Base-by-base conservation (phyloP, 73 alveolate species). In the Paramecium octaurelia region DNA sequence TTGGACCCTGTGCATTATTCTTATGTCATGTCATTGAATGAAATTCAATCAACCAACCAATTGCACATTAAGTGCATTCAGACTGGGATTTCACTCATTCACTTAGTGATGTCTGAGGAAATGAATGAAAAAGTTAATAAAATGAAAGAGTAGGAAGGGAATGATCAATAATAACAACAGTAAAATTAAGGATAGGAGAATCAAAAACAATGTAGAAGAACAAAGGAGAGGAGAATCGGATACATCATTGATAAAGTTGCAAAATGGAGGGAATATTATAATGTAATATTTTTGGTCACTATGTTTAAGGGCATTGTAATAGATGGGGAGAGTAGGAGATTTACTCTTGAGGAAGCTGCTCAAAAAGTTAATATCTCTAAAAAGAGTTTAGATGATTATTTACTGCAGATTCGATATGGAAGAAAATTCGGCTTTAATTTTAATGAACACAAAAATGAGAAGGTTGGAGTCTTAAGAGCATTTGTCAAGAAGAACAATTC, bases 201-300 rank as follows among this genome's bases (percentile, higher is more conserved):
- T 73, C 40, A 86, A 43, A 93, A 93, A 18, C 58, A 42, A 16
- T 77, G 95, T 36, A 89, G 93, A 59, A 92, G 99, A 92, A 97
- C 99, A 44, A 98, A 98, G 86, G 99, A 98, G 92, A 94, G 99
- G 95, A 97, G 97, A 88, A 98, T 98, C 12, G 99, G 99, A 27
- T 98, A 95, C 76, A 97, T 98, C 40, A 95, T 98, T 6, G 99
- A 98, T 93, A 96, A 96, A 93, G 99, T 98, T 12, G 93, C 97
- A 73, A 95, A 95, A 11, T 98, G 99, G 99, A 95, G 99, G 77
- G 97, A 97, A 85, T 94, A 97, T 86, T 98, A 98, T 92, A 98
- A 97, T 95, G 99, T 99, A 20, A 64, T 95, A 88, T 18, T 18
- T 18, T 0, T 16, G 18, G 18, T 70, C 97, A 98, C 86, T 58